Evolutionary conservation across 345 rosid species (phyloP), one percentile per base, ranked within the genome.

Genomic region (Linum tenue): DNA sequence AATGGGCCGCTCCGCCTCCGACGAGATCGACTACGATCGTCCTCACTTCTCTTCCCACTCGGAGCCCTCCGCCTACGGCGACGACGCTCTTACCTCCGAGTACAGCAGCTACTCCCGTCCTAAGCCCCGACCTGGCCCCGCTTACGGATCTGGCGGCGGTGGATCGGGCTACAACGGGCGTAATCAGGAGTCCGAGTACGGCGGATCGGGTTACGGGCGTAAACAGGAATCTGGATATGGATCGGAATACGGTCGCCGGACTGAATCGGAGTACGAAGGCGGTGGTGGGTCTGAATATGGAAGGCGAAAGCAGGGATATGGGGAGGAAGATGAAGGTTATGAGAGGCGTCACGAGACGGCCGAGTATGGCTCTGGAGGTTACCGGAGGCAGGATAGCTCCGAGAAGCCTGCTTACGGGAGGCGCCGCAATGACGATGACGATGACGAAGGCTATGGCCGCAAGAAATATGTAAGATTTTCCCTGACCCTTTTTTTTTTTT

Each of bases 91-190:
- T n/a, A 60, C 68, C 62, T 72, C 72, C 1, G 97, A 92, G 72
- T 92, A 92, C 86, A 85, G 85, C 74, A 83, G 94, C 85, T 90
- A 92, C 11, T 71, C 79, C 60, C 85, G 85, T 1, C 85, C 89
- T 72, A 92, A 92, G 83, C 89, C 89, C n/a, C 81, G 83, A 37
- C 88, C 95, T 1, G 78, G 78, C 4, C 77, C 77, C 65, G 64
- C 65, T 39, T 11, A 48, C 53, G 53, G 53, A 12, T 22, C 39
- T 36, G 61, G 37, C 11, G 61, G 61, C 12, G 31, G 10, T 58
- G 61, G 37, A 59, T 36, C 58, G 37, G 65, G 59, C 16, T 55
- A 55, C 16, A 50, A 68, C 15, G 65, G 55, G 3, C 53, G 50
- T 41, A 39, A 79, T 78, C 2, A 38, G 69, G 62, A 64, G 40